Base-by-base conservation (phyloP, 169 alveolate species). In the Plasmodium blacklocki region DNA sequence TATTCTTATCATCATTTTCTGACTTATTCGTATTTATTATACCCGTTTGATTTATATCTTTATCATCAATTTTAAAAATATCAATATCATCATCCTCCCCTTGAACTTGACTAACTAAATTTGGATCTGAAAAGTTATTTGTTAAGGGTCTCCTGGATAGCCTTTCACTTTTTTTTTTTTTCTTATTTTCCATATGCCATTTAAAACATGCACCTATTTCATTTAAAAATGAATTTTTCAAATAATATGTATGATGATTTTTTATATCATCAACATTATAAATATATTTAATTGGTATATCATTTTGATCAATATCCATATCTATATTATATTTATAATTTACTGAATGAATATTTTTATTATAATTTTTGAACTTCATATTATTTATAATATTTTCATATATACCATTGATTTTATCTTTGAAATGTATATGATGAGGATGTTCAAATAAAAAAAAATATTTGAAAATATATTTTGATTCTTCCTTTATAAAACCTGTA, bases 381-480 rank as follows among this genome's bases (percentile, higher is more conserved):
- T 83, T 83, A 43, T 93, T 86, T 19, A 74, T 66, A 49, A 93
- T 70, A 58, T 87, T 76, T 14, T 73, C 70, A 49, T 74, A 83
- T 8, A 94, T 92, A 7, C 92, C 78, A 47, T 62, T 56, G 64
- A 93, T 58, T 52, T 90, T 75, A 14, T 88, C 89, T 15, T 87
- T 59, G 75, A 92, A 93, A 64, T 93, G 76, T 19, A 87, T 83
- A 64, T 93, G 88, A 73, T 93, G 94, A 67, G 93, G 87, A 64
- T 93, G 92, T 19, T 94, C 93, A 73, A 88, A 94, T 63, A 92
- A 76, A 71, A 93, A 74, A 59, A 93, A 93, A 67, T 83, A 85
- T 70, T 83, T 86, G 45, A 86, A 87, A 11, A 93, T 88, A 71
- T 88, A 88, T 47, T 83, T 74, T 47, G 94, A 94, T 66, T 92